A percentile compares a stretch with the other conserved stretches of the same genome.
Evolutionary conservation across 2,329 filamentous ascomycete genomes (phyloP).

Genomic region (Aspergillus hiratsukae): DNA sequence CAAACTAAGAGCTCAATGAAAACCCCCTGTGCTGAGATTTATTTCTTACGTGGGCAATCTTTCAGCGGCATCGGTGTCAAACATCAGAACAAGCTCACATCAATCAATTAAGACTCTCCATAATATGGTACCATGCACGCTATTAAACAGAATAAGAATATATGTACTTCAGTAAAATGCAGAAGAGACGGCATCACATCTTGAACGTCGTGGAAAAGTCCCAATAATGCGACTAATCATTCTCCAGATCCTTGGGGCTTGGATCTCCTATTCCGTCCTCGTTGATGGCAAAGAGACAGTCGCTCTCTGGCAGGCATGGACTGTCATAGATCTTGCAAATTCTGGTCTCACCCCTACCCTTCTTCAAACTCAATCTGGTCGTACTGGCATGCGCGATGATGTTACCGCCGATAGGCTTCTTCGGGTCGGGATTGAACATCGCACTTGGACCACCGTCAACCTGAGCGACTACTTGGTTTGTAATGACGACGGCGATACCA

Average conservation of each 20-base stretch:
- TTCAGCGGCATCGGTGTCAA: not conserved
- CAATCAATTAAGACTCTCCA: not conserved
- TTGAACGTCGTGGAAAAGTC: conserved; percentile 5
- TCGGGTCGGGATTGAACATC: conserved; percentile 99
- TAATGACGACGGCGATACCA: conserved; percentile 96
- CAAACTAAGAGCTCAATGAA: not conserved
- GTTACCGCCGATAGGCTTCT: conserved; percentile 98
- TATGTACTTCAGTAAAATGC: conserved; percentile 12
- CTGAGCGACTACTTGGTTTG: conserved; percentile 97
- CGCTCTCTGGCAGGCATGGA: conserved; percentile 91
- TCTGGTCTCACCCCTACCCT: conserved; percentile 89
- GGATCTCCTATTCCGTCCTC: conserved; percentile 97
- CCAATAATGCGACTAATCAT: conserved; percentile 50
- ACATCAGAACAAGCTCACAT: not conserved
- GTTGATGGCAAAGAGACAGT: conserved; percentile 93
- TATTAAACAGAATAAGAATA: conserved; percentile 2
- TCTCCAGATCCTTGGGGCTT: conserved; percentile 90
- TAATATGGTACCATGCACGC: conserved; percentile 1
- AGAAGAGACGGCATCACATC: conserved; percentile 24
- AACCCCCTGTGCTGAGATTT: not conserved
- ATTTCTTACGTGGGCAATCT: not conserved
- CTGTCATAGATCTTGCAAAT: conserved; percentile 99
- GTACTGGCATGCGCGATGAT: conserved; percentile 98
- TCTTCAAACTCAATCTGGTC: conserved; percentile 89
- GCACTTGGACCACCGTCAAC: conserved; percentile 92